These are phyloP conservation scores for Amanita pseudoporphyria DNA, from an alignment of 768 basidiomycete genomes.

Conservation along the genomic window DNA sequence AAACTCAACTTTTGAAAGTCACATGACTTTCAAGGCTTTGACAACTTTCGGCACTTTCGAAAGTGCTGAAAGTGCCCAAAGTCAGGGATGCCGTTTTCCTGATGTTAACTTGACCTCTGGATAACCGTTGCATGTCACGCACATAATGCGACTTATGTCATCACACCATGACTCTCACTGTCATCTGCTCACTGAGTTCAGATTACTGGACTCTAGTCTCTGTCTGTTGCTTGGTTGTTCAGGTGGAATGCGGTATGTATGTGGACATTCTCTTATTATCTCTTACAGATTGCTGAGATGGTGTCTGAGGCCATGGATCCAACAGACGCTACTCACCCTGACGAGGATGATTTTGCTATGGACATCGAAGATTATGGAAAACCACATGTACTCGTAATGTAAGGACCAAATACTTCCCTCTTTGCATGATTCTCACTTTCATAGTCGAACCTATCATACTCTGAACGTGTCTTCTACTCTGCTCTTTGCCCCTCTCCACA, in stretches of 20 bases:
- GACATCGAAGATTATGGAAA: constrained; percentile 79
- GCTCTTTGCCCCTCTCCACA: constrained; percentile 68
- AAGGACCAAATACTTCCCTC: constrained; percentile 14
- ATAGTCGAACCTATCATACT: constrained; percentile 49
- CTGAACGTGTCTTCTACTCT: constrained; percentile 84
- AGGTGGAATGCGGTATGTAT: constrained; percentile 65
- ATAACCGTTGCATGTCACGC: too few species aligned
- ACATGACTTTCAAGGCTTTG: too few species aligned
- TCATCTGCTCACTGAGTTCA: too few species aligned
- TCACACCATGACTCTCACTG: too few species aligned
- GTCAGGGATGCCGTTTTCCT: too few species aligned
- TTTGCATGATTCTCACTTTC: background rate
- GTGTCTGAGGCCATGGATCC: background rate
- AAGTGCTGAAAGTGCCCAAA: too few species aligned
- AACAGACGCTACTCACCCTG: constrained; percentile 16
- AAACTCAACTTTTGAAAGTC: too few species aligned
- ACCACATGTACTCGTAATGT: constrained; percentile 73
- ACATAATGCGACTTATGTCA: too few species aligned
- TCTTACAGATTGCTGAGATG: background rate
- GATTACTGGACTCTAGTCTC: too few species aligned
- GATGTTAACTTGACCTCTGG: too few species aligned
- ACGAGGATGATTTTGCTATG: constrained; percentile 27
- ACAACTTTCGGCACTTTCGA: too few species aligned
- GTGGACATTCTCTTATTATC: constrained; percentile 13
- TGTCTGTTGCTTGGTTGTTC: constrained; percentile 69